Conservation (phyloP, 2,329 filamentous ascomycete species). For the Nemania diffusa region DNA sequence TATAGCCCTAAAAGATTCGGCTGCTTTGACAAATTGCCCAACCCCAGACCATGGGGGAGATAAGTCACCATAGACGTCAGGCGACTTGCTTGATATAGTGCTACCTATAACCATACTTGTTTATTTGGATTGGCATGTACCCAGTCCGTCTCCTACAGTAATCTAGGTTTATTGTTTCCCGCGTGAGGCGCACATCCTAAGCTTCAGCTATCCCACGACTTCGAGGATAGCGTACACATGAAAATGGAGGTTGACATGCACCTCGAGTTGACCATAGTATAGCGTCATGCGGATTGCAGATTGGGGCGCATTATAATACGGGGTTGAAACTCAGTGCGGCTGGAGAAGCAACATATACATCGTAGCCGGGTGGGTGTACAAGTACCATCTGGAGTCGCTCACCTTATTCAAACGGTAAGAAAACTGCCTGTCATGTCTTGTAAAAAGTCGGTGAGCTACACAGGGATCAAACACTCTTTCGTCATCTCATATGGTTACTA, state of each 20-base stretch:
- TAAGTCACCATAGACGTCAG: conserved; percentile 30
- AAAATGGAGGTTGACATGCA: conserved; percentile 26
- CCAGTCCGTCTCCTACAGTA: background rate
- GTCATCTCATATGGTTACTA: background rate
- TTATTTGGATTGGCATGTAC: background rate
- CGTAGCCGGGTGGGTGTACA: conserved; percentile 36
- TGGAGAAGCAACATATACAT: conserved; percentile 33
- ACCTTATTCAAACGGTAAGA: conserved; percentile 25
- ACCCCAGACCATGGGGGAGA: background rate
- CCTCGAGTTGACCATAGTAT: background rate
- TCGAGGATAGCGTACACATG: conserved; percentile 6
- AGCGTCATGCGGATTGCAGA: conserved; percentile 12
- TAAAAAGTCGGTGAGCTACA: conserved; percentile 48
- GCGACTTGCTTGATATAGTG: conserved; percentile 29
- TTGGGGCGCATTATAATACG: background rate
- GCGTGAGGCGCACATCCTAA: conserved; percentile 23
- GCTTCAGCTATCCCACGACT: conserved; percentile 23
- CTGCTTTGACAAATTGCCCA: conserved; percentile 15
- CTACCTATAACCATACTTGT: background rate
- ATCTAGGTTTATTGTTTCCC: conserved; percentile 35
- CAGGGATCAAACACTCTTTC: conserved; percentile 20
- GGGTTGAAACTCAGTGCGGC: conserved; percentile 32
- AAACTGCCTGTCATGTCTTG: conserved; percentile 24
- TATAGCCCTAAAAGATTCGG: conserved; percentile 23
- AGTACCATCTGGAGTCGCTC: conserved; percentile 19